Evolutionary conservation across 129 eudicot species (phyloP).

Genomic region (Artemisia argyi): DNA sequence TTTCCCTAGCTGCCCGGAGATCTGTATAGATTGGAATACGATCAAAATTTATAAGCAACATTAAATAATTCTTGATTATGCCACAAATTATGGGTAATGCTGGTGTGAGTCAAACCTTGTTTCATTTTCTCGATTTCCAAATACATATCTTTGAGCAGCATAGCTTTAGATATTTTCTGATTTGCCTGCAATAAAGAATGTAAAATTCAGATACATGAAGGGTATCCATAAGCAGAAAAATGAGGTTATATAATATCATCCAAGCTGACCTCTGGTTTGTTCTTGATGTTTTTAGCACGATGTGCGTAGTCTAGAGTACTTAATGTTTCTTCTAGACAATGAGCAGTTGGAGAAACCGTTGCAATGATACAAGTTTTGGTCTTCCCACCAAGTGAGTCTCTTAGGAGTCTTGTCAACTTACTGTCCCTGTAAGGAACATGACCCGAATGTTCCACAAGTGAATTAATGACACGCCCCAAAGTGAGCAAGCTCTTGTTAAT

Average conservation of each 20-base stretch:
- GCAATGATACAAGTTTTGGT: slow-evolving; percentile 93
- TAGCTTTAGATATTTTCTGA: slow-evolving; percentile 75
- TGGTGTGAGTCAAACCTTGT: slow-evolving; percentile 56
- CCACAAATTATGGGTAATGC: slow-evolving; percentile 3
- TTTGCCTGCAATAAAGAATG: slow-evolving; percentile 59
- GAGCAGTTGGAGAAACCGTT: slow-evolving; percentile 81
- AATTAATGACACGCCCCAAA: slow-evolving; percentile 77
- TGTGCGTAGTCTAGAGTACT: slow-evolving; percentile 88
- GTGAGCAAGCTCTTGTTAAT: slow-evolving; percentile 90
- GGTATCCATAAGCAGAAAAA: not conserved
- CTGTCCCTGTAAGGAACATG: slow-evolving; percentile 93
- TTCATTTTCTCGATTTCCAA: slow-evolving; percentile 86
- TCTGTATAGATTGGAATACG: slow-evolving; percentile 38
- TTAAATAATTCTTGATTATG: not conserved
- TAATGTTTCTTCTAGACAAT: slow-evolving; percentile 82
- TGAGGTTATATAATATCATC: slow-evolving; percentile 7
- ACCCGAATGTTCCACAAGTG: slow-evolving; percentile 80
- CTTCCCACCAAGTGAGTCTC: slow-evolving; percentile 92
- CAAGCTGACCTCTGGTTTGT: slow-evolving; percentile 77
- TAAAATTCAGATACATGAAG: slow-evolving; percentile 7
- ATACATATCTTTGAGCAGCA: slow-evolving; percentile 77
- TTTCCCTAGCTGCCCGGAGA: slow-evolving; percentile 93
- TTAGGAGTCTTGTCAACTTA: slow-evolving; percentile 78
- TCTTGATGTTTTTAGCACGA: slow-evolving; percentile 88
- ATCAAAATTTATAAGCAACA: not conserved